Evolutionary conservation across 176 grass and related monocot species (phyloP).

Genomic region (Rhynchospora pubera): DNA sequence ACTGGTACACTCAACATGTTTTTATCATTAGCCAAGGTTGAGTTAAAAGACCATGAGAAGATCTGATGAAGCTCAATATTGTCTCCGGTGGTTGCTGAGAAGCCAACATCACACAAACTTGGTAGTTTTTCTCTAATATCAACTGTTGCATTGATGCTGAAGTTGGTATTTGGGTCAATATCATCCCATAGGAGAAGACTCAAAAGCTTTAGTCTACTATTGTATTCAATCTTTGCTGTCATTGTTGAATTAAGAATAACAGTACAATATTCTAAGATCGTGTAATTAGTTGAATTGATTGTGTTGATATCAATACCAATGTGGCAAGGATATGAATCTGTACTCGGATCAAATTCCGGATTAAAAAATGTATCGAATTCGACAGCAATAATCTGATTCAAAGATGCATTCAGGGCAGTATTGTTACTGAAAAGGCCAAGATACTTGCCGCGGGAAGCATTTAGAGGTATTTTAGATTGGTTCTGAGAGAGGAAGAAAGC

Average conservation of each 20-base stretch:
- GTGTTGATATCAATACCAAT: conserved; percentile 17
- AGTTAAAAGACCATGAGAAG: conserved; percentile 46
- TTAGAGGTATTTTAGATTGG: not conserved
- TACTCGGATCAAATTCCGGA: not conserved
- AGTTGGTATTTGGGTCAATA: not conserved
- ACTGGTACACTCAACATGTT: too few relatives aligned
- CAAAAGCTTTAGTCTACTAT: not conserved
- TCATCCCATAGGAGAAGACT: not conserved
- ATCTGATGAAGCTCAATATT: conserved; percentile 20
- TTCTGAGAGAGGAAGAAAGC: conserved; percentile 14
- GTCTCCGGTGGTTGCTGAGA: conserved; percentile 47
- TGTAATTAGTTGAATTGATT: not conserved
- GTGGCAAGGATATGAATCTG: not conserved
- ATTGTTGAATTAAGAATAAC: not conserved
- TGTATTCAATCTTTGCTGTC: conserved; percentile 3
- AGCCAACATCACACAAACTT: conserved; percentile 29
- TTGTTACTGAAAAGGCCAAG: conserved; percentile 8
- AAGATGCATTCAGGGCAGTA: not conserved
- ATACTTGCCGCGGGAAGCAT: not conserved
- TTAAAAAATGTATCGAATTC: conserved; percentile 21
- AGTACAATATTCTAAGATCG: not conserved
- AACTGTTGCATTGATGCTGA: conserved; percentile 1
- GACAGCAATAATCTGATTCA: not conserved
- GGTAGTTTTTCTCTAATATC: conserved; percentile 29
- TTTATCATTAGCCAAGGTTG: conserved; percentile 25